Conservation (phyloP, 1,139 yeast species). For the Waltiozyma solani region DNA sequence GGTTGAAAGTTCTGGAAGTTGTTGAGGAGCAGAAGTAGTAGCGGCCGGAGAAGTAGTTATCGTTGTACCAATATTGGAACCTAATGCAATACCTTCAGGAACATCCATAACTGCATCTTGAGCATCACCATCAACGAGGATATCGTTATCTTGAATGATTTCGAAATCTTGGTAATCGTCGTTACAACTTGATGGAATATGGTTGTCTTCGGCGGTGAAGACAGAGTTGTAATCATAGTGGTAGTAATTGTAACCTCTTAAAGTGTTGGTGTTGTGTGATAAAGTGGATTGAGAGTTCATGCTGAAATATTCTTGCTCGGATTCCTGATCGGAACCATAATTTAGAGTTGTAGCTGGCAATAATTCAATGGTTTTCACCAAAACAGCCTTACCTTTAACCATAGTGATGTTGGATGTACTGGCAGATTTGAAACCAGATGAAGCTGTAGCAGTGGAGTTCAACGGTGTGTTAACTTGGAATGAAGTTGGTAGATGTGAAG, state of each 20-base stretch:
- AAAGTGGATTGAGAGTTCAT: conserved; percentile 53
- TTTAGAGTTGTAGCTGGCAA: conserved; percentile 79
- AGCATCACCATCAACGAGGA: conserved; percentile 12
- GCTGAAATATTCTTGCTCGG: conserved; percentile 42
- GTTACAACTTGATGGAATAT: conserved; percentile 14
- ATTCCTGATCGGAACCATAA: conserved; percentile 67
- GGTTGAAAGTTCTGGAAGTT: not conserved
- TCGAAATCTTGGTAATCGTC: conserved; percentile 12
- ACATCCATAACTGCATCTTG: conserved; percentile 30
- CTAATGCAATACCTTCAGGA: conserved; percentile 25
- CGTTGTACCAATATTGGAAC: conserved; percentile 14
- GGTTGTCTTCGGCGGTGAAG: conserved; percentile 35
- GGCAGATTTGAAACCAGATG: not conserved
- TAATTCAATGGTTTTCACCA: conserved; percentile 51
- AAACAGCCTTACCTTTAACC: conserved; percentile 6
- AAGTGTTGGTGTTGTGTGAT: conserved; percentile 66
- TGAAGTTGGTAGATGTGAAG: conserved; percentile 19
- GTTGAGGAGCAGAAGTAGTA: no score
- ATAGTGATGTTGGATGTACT: conserved; percentile 1
- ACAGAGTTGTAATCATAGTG: conserved; percentile 85
- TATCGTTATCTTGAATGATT: conserved; percentile 3
- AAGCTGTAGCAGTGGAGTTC: conserved; percentile 6
- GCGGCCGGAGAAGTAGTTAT: not conserved
- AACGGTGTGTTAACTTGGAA: not conserved
- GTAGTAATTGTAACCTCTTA: conserved; percentile 65